Base-by-base conservation (phyloP, 768 basidiomycete species). In the Boletellus sp. region DNA sequence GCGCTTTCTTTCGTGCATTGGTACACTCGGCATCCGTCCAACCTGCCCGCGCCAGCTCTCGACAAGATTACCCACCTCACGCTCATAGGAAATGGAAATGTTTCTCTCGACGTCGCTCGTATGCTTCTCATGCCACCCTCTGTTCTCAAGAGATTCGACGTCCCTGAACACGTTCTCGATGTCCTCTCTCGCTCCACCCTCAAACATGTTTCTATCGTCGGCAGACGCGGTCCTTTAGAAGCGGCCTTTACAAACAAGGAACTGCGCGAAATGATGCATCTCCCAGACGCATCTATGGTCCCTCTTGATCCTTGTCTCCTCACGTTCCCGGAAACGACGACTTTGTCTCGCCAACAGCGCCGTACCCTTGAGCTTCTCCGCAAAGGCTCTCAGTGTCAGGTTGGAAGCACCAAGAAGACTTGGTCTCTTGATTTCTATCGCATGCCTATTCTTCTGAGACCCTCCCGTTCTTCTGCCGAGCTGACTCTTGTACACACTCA, bases 211-310 rank as follows among this genome's bases (percentile, higher is more conserved):
- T 84, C 85, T 13, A 89, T 94, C 42, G 74, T 96, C 22, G 94
- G 82, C 1, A 76, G 95, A 41, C 79, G 95, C 12, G 94, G 95
- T 0, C 92, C 92, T 0, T 77, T 85, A 7, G 87, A 97, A 63
- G 92, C 89, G 2, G 85, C 90, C 0, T 95, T 94, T 62, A 93
- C 94, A 4, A 83, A 86, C 31, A 97, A 97, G 66, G 95, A 99
- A 67, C 76, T 96, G 4, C 75, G 95, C 20, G 95, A 98, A 70
- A 78, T 97, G 74, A 78, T 80, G 56, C 62, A 59, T 13, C 64
- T 90, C 28, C 76, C 80, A 0, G 80, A 84, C 41, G 83, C 83
- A 0, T 73, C 81, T 22, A 84, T 94, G 78, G 67, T 75, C 22
- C 87, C 87, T 7, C 69, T 91, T 10, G 69, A 75, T 3, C 70